phyloP scores from a whole-genome alignment of 371 early-diverging fungal species.

The Mortierella sp. region DNA sequence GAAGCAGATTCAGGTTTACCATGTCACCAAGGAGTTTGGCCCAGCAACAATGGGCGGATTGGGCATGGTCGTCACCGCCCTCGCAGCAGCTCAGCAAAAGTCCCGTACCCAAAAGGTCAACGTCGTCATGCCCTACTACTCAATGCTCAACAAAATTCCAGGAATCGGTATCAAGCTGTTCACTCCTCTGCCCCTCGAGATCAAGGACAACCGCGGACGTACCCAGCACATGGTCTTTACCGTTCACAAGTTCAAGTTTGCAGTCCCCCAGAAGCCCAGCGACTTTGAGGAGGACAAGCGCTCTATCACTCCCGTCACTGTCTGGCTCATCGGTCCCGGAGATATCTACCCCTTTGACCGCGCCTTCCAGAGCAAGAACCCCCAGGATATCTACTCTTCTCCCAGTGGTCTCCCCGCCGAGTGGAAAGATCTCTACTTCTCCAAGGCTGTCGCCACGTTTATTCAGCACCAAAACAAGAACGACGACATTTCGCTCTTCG shows the following conservation, averaged over 20 bases:
- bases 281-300: conserved; percentile 33
- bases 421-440: conserved; percentile 76
- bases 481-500: conserved; percentile 69
- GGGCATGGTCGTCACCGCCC: conserved; percentile 71
- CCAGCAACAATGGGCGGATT: conserved; percentile 72
- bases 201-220: conserved; percentile 59
- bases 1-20: conserved; percentile 63
- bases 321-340: conserved; percentile 72
- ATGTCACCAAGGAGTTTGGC: conserved; percentile 77
- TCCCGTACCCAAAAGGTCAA: conserved; percentile 63
- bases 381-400: conserved; percentile 65
- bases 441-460: conserved; percentile 70
- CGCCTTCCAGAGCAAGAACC: conserved; percentile 62
- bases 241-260: conserved; percentile 62
- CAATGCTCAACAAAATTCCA: conserved; percentile 58
- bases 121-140: conserved; percentile 72
- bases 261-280: conserved; percentile 34
- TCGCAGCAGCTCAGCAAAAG: conserved; percentile 68
- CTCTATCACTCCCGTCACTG: conserved; percentile 50
- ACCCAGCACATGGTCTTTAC: conserved; percentile 58
- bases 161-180: conserved; percentile 57
- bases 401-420: conserved; percentile 69
- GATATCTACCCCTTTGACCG: conserved; percentile 60
- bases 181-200: conserved; percentile 59
- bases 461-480: conserved; percentile 64